Evolutionary conservation across 2,329 filamentous ascomycete species (phyloP), one percentile per base, ranked within the genome.

Genomic region (Verticillium klebahnii): DNA sequence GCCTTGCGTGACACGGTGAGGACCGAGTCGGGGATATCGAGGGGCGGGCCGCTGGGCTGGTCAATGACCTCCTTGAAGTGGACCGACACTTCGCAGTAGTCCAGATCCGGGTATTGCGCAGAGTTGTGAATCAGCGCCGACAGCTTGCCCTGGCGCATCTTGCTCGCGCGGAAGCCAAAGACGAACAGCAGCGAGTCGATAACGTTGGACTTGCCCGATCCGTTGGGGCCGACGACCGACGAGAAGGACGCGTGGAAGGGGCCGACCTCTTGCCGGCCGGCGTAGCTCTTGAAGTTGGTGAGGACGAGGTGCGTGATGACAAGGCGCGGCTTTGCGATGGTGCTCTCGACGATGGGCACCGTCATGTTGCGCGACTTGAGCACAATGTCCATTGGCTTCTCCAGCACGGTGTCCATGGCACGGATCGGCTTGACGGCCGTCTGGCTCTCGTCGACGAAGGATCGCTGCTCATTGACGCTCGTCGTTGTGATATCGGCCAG

Each of bases 271-370:
- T 99, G 95, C 64, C 91, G 84, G 4, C 95, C 95, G 17, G 95
- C 95, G 74, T 99, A 99, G 79, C 94, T 98, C 80, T 99, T 99
- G 86, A 99, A 99, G 76, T 99, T 99, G 67, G 87, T 96, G 68
- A 99, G 83, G 63, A 96, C 88, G 57, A 99, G 82, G 72, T 97
- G 92, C 19, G 92, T 95, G 67, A 99, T 94, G 60, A 98, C 94
- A 66, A 95, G 93, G 60, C 95, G 90, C 59, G 92, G 82, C 73
- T 93, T 96, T 1, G 93, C 91, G 0, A 85, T 88, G 1, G 84
- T 85, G 31, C 92, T 87, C 73, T 96, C 91, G 54, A 91, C 85
- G n/a, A 87, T 77, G 0, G 85, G 83, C 31, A 87, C 80, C 2
- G 86, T 82, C 70, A 89, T 80, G 37, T 89, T 90, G 63, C 93